A percentile compares a stretch with the other conserved stretches of the same genome.
These are phyloP conservation scores for Vigna angularis DNA, from an alignment of 306 rosid species.

Conservation along the genomic window DNA sequence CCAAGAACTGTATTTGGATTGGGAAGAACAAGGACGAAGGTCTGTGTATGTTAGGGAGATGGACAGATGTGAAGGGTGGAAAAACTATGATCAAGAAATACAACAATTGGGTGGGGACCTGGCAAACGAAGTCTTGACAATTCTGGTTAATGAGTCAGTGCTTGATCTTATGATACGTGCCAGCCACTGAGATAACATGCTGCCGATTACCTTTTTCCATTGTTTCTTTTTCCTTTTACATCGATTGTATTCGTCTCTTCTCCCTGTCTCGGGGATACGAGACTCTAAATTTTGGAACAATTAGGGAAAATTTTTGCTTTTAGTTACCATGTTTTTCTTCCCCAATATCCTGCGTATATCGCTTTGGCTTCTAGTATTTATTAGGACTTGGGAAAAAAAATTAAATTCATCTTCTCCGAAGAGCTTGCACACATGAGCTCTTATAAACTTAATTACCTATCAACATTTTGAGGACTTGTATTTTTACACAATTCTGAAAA, in stretches of 20 bases:
- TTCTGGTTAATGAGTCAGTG: slow-evolving; percentile 58
- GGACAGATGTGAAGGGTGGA: slow-evolving; percentile 65
- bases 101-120: slow-evolving; percentile 50
- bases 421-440: no score
- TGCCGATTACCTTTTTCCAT: not conserved
- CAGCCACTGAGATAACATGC: slow-evolving; percentile 4
- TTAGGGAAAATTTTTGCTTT: slow-evolving; percentile 11
- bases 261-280: slow-evolving; percentile 32
- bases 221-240: not conserved
- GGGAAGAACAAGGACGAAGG: slow-evolving; percentile 59
- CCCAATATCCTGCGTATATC: not conserved
- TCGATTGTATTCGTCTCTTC: slow-evolving; percentile 4
- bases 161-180: slow-evolving; percentile 47
- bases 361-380: not conserved
- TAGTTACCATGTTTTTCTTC: slow-evolving; percentile 25
- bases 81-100: slow-evolving; percentile 41
- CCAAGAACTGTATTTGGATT: slow-evolving; percentile 52
- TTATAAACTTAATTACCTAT: no score
- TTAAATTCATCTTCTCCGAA: not conserved
- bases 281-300: slow-evolving; percentile 37
- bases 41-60: slow-evolving; percentile 56
- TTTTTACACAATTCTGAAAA: no score
- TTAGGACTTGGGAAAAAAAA: not conserved
- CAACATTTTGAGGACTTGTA: no score
- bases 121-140: slow-evolving; percentile 55